Conservation (phyloP, 139 green algal species). For the Chara braunii region DNA sequence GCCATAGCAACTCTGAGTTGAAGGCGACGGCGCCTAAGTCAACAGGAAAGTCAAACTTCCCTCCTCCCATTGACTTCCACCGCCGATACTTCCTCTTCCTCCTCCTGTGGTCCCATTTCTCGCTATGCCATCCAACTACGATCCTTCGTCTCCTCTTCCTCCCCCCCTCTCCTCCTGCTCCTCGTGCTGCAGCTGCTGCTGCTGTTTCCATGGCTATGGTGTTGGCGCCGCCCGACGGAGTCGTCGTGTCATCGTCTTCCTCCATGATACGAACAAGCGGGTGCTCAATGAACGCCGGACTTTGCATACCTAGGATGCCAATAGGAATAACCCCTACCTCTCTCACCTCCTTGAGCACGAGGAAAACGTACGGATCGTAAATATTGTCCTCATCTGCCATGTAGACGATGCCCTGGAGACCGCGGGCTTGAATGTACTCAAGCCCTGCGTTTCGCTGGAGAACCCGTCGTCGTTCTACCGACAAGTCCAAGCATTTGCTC, state of each 20-base stretch:
- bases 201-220: too few relatives aligned
- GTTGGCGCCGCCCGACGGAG: slow-evolving; percentile 5
- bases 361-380: slow-evolving; percentile 1
- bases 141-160: too few relatives aligned
- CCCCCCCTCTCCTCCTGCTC: slow-evolving; percentile 6
- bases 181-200: not conserved
- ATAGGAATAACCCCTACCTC: slow-evolving; percentile 9
- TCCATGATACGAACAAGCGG: slow-evolving; percentile 19
- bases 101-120: too few relatives aligned
- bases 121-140: too few relatives aligned
- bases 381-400: slow-evolving; percentile 23
- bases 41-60: too few relatives aligned
- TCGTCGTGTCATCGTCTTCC: not conserved
- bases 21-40: too few relatives aligned
- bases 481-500: too few relatives aligned
- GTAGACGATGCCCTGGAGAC: slow-evolving; percentile 8
- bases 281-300: slow-evolving; percentile 12
- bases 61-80: too few relatives aligned
- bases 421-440: slow-evolving; percentile 12
- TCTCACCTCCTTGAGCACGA: slow-evolving; percentile 1
- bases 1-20: too few relatives aligned
- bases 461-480: too few relatives aligned
- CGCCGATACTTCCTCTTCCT: too few relatives aligned
- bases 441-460: slow-evolving; percentile 10
- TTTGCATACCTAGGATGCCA: slow-evolving; percentile 16